A percentile compares a stretch with the other conserved stretches of the same genome.
phyloP scores from a whole-genome alignment of 768 basidiomycete species.

The Gloeophyllum trabeum region DNA sequence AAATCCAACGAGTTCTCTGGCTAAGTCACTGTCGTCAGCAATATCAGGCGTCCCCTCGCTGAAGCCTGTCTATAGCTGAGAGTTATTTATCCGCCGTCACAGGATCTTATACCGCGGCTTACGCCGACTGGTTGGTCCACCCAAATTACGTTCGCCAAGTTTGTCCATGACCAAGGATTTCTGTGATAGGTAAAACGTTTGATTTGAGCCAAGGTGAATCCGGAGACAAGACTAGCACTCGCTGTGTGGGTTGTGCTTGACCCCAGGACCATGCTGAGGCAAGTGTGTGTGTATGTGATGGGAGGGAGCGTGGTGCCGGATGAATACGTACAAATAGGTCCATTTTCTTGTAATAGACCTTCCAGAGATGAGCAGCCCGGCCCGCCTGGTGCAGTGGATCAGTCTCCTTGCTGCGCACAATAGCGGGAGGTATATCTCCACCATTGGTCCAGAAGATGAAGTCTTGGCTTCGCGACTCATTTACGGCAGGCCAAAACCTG shows the following conservation, averaged over 20 bases:
- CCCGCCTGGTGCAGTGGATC: constrained; percentile 35
- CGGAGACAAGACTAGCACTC: constrained; percentile 10
- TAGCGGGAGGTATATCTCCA: too few species aligned
- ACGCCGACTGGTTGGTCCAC: constrained; percentile 67
- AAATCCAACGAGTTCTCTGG: constrained; percentile 39
- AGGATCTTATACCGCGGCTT: too few species aligned
- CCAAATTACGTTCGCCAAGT: constrained; percentile 61
- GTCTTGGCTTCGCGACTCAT: constrained; percentile 17
- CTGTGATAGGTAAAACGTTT: constrained; percentile 11
- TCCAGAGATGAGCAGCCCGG: constrained; percentile 67
- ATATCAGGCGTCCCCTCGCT: constrained; percentile 59
- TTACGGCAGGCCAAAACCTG: constrained; percentile 23
- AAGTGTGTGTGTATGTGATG: too few species aligned
- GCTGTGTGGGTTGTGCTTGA: constrained; percentile 41
- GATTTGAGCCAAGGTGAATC: not conserved
- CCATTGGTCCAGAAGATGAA: constrained; percentile 24
- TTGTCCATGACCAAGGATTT: constrained; percentile 55
- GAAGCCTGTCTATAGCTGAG: constrained; percentile 40
- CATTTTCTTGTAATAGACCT: constrained; percentile 65
- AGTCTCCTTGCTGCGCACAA: too few species aligned
- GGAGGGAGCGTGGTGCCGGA: too few species aligned
- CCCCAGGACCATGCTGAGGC: constrained; percentile 56
- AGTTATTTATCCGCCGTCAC: too few species aligned
- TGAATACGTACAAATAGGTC: constrained; percentile 30
- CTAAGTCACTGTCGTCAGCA: constrained; percentile 41